phyloP scores from a whole-genome alignment of 2,329 filamentous ascomycete species.

The Knufia fluminis region DNA sequence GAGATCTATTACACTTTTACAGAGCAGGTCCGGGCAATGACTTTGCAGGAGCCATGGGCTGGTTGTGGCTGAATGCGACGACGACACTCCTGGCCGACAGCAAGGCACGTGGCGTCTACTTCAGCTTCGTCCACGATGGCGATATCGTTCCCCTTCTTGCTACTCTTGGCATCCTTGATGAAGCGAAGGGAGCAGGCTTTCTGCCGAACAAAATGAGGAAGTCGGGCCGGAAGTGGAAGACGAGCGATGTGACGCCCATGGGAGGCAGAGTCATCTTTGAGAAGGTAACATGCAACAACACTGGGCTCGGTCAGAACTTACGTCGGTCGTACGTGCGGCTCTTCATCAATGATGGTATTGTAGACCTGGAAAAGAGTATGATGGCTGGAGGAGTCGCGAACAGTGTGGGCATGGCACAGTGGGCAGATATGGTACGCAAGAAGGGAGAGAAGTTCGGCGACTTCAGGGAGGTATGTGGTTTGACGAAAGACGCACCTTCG shows the following conservation, averaged over 20 bases:
- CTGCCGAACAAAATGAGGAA: conserved; percentile 41
- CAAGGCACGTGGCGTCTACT: conserved; percentile 35
- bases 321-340: conserved; percentile 39
- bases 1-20: conserved; percentile 51
- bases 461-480: conserved; percentile 42
- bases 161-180: conserved; percentile 34
- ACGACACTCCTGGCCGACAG: conserved; percentile 40
- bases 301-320: conserved; percentile 8
- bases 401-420: conserved; percentile 38
- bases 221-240: conserved; percentile 42
- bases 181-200: conserved; percentile 35
- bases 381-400: conserved; percentile 25
- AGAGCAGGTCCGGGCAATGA: conserved; percentile 48
- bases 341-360: conserved; percentile 50
- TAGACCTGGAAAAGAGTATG: conserved; percentile 29
- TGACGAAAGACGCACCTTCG: conserved; percentile 32
- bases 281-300: conserved; percentile 36
- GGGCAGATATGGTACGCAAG: conserved; percentile 32
- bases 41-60: conserved; percentile 47
- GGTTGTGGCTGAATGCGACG: conserved; percentile 51
- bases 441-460: conserved; percentile 37
- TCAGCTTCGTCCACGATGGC: conserved; percentile 53
- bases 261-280: conserved; percentile 48
- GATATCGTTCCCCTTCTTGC: conserved; percentile 49
- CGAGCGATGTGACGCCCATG: conserved; percentile 49